Evolutionary conservation across 1,284 basidiomycete species (phyloP).

Genomic region (Sporisorium reilianum): DNA sequence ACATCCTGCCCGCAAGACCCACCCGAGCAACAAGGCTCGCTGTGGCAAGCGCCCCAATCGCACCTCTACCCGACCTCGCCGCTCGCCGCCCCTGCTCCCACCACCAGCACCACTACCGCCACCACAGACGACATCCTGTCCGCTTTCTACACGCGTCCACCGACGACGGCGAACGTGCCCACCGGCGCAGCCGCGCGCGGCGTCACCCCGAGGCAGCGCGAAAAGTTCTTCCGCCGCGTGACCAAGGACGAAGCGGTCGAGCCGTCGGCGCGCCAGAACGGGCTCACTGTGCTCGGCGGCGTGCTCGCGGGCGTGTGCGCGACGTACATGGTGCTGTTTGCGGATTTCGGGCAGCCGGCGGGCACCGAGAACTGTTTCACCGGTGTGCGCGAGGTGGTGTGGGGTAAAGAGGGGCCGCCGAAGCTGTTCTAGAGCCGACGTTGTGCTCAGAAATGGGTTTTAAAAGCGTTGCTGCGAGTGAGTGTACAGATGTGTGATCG

Average conservation of each 20-base stretch:
- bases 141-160: slow-evolving; percentile 34
- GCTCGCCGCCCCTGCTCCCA: not conserved
- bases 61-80: slow-evolving; percentile 31
- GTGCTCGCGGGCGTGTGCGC: slow-evolving; percentile 15
- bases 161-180: slow-evolving; percentile 5
- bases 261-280: slow-evolving; percentile 18
- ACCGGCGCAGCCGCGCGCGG: not conserved
- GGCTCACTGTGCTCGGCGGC: slow-evolving; percentile 32
- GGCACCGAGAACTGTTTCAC: slow-evolving; percentile 29
- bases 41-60: slow-evolving; percentile 42
- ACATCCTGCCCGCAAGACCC: slow-evolving; percentile 14
- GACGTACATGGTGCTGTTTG: slow-evolving; percentile 40
- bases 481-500: not conserved
- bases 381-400: slow-evolving; percentile 17
- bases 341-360: slow-evolving; percentile 31
- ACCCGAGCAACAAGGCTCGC: not conserved
- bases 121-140: slow-evolving; percentile 16
- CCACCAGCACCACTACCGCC: slow-evolving; percentile 2
- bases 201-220: slow-evolving; percentile 10
- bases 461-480: not conserved
- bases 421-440: slow-evolving; percentile 28
- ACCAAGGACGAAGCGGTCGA: slow-evolving; percentile 30
- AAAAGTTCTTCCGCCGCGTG: slow-evolving; percentile 44
- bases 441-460: too few species aligned
- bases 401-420: slow-evolving; percentile 29